These are phyloP conservation scores for Hansenula sp. DNA, from an alignment of 1,139 yeast species.

Conservation along the genomic window DNA sequence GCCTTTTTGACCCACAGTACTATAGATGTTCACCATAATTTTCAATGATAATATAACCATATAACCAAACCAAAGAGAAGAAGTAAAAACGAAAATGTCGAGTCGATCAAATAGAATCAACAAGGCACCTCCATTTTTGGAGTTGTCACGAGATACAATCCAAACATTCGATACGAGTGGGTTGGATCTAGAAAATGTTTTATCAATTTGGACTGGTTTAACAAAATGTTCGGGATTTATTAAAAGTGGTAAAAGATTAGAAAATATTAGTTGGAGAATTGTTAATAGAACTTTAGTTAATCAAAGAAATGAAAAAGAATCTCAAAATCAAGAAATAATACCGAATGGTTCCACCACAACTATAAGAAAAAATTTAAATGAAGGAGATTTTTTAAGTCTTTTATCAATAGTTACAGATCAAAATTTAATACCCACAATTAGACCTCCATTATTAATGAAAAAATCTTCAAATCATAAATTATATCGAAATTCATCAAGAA, in stretches of 20 bases:
- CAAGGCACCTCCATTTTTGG: constrained; percentile 33
- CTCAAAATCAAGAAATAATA: constrained; percentile 2
- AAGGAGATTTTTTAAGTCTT: constrained; percentile 21
- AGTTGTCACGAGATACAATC: constrained; percentile 30
- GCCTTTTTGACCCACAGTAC: no score
- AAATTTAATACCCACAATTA: constrained; percentile 7
- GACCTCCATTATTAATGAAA: constrained; percentile 16
- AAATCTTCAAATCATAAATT: constrained; percentile 16
- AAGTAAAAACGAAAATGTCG: background rate
- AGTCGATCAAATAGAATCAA: constrained; percentile 14
- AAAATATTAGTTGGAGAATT: constrained; percentile 56
- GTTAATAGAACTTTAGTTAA: constrained; percentile 43
- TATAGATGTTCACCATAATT: background rate
- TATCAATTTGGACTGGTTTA: constrained; percentile 47
- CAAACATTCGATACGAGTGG: constrained; percentile 25
- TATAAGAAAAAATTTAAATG: constrained; percentile 17
- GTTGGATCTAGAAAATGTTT: constrained; percentile 39
- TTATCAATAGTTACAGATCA: constrained; percentile 23
- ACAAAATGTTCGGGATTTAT: constrained; percentile 49
- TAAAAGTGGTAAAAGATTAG: constrained; percentile 50
- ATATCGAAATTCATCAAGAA: constrained; percentile 12
- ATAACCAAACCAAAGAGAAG: background rate
- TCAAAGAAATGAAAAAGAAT: constrained; percentile 13
- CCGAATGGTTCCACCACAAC: background rate
- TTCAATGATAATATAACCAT: background rate